phyloP scores from a whole-genome alignment of 164 flowering plant species.

The Vitis rotundifolia region DNA sequence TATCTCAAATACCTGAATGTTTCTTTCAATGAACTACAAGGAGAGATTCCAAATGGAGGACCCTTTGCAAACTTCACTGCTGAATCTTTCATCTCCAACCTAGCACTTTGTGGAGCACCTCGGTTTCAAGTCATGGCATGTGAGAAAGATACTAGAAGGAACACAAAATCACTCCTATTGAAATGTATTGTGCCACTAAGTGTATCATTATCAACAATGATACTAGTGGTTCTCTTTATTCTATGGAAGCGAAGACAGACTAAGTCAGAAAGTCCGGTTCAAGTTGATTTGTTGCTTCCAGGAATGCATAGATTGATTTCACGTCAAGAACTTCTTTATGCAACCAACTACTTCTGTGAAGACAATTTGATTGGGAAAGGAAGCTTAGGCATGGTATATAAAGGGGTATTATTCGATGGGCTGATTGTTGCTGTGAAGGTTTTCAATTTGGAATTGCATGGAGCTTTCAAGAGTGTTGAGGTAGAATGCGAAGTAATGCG shows the following conservation, averaged over 20 bases:
- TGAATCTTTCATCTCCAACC: too few species aligned
- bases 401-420: background rate
- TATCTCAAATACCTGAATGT: too few species aligned
- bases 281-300: background rate
- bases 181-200: background rate
- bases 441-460: constrained; percentile 1
- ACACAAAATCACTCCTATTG: too few species aligned
- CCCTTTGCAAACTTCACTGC: too few species aligned
- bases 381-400: background rate
- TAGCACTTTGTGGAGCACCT: too few species aligned
- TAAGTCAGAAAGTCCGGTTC: background rate
- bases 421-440: background rate
- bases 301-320: background rate
- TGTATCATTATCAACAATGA: background rate
- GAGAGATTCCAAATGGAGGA: too few species aligned
- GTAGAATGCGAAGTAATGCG: constrained; percentile 2
- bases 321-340: too few species aligned
- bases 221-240: background rate
- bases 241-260: background rate
- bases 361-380: background rate
- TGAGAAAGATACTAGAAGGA: too few species aligned
- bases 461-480: constrained; percentile 6
- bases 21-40: too few species aligned
- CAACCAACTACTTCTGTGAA: background rate
- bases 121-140: too few species aligned